These are phyloP conservation scores for Candida xiaguanensis DNA, from an alignment of 805 yeast genomes.

Conservation along the genomic window DNA sequence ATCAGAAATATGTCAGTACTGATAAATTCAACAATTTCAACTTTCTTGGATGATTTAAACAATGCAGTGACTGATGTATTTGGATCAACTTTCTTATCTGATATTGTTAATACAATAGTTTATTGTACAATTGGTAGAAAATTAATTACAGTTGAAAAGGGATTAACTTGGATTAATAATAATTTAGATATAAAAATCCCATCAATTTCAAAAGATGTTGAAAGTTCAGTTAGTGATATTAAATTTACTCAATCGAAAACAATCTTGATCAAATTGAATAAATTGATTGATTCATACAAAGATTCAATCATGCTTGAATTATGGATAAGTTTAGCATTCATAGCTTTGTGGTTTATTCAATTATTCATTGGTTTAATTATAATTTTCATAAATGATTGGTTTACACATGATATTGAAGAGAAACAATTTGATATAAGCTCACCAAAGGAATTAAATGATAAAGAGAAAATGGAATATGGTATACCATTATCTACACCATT, in stretches of 20 bases:
- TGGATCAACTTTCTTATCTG: conserved; percentile 62
- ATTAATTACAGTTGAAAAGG: conserved; percentile 59
- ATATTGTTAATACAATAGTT: conserved; percentile 63
- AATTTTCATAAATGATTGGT: background rate
- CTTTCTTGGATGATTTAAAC: conserved; percentile 59
- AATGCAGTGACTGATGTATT: conserved; percentile 56
- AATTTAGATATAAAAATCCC: conserved; percentile 62
- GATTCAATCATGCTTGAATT: conserved; percentile 43
- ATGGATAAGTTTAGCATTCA: conserved; percentile 40
- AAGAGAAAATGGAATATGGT: conserved; percentile 22
- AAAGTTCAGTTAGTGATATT: conserved; percentile 8
- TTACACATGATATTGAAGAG: background rate
- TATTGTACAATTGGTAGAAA: conserved; percentile 80
- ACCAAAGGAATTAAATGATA: conserved; percentile 24
- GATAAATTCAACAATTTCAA: conserved; percentile 57
- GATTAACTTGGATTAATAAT: conserved; percentile 73
- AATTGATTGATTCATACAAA: conserved; percentile 29
- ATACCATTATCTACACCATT: conserved; percentile 18
- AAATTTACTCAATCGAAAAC: conserved; percentile 5
- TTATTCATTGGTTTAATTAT: conserved; percentile 30
- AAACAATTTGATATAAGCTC: conserved; percentile 14
- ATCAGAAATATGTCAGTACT: conserved; percentile 52
- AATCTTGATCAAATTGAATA: conserved; percentile 15
- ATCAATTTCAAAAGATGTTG: conserved; percentile 22
- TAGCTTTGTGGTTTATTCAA: conserved; percentile 49